Base-by-base conservation (phyloP, 768 basidiomycete genomes). In the Leccinellum luteum region DNA sequence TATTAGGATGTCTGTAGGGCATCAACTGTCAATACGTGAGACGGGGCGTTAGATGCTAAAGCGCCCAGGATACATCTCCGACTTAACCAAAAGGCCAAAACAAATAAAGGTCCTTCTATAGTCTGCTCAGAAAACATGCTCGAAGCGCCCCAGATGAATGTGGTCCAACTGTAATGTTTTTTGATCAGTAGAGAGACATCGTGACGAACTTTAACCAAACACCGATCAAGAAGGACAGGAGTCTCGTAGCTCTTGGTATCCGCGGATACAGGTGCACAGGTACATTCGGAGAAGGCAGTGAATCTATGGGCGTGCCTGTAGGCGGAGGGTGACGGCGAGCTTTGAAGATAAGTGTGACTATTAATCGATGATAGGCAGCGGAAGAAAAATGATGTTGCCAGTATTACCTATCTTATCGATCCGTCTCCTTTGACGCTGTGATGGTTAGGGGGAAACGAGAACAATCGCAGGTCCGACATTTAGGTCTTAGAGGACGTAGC, bases 271-370 rank as follows among this genome's bases (percentile, higher is more conserved):
- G 49, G 57, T 58, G 61, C 64, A 67, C 67, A 64, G 65, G 55
- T 64, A 25, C 25, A 28, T 28, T 6, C 59, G 52, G 38, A 51
- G 64, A 50, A 57, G 58, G 53, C 8, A 69, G 59, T 31, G 74
- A 35, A 51, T 70, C 75, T 59, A 68, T 60, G 13, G 59, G 43
- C 12, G 60, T 59, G 38, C 71, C 60, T 47, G 75, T 61, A 51
- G 76, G 54, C 55, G 74, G 59, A 49, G 70, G 61, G 56, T 79
- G 83, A 64, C 80, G 77, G 71, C 85, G 86, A 45, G 95, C 93
- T 77, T 97, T 9, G 28, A 28, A 28, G 6, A 7, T 7, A 6
- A 28, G 28, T 28, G 6, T 6, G 28, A 28, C 28, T 7, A 28
- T 28, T 28, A 28, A 28, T 28, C 28, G 28, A 28, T 5, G 6